Evolutionary conservation across 164 flowering plant species (phyloP), one percentile per base, ranked within the genome.

Genomic region (Tinospora cordifolia): DNA sequence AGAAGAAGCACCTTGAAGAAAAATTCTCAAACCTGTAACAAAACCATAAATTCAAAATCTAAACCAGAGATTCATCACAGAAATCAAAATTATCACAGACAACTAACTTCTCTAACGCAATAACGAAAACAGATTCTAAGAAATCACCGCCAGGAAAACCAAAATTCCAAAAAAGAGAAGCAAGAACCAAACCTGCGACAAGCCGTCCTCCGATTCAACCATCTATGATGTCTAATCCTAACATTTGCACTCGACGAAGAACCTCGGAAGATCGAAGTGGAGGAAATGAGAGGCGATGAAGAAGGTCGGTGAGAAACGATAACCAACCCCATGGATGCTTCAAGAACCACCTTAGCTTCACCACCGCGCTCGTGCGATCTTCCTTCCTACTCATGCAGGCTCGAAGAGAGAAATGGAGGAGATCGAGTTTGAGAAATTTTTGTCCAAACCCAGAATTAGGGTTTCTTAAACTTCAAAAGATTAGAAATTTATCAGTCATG

Each of bases 1-100:
- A 81, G 25, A 84, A 78, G 12, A 84, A 85, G 77, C 96, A 88
- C 75, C 84, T 84, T 19, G 83, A 76, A 64, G 51, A 49, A 14
- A 83, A 76, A 41, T 70, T 71, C 25, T 77, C 76, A 24, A 83
- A 70, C 81, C 94, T 85, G 80, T 17, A 72, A 69, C 24, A 54
- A 62, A 15, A 30, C 40, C 25, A 44, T 54, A 38, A 38, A 41
- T 19, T 49, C 21, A 51, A 62, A 25, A 44, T 66, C 8, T 21
- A 47, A 15, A 27, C 47, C 14, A 30, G 36, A 30, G 36, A 4
- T 30, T 30, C 36, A 2, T 30, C 36, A 30, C 36, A 30, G 36
- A 47, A 64, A 62, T n/a, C 15, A n/a, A 5, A 46, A 39, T 39
- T 47, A 17, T 47, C 47, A 27, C 19, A 30, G 4, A 30, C 36